phyloP scores from a whole-genome alignment of 129 eudicot genomes.

The Escallonia herrerae region DNA sequence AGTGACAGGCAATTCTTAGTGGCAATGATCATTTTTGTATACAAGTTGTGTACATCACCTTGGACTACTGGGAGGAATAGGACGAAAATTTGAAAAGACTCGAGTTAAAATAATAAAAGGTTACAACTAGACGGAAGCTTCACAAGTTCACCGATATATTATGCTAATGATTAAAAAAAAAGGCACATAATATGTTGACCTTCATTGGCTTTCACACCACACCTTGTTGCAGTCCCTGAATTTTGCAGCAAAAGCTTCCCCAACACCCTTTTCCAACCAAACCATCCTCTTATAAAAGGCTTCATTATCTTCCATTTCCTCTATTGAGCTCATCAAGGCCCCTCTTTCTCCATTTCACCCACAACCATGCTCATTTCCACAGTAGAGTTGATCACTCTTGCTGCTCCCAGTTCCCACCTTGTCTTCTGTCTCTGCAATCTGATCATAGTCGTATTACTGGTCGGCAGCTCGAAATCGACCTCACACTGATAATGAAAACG shows the following conservation, averaged over 20 bases:
- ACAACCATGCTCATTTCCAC: constrained; percentile 36
- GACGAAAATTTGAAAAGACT: background rate
- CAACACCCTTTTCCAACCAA: constrained; percentile 22
- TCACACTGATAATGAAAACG: constrained; percentile 9
- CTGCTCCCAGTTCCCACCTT: constrained; percentile 39
- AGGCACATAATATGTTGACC: constrained; percentile 9
- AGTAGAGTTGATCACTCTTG: constrained; percentile 44
- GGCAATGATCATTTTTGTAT: too few relatives aligned
- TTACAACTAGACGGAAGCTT: constrained; percentile 5
- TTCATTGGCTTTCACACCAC: constrained; percentile 47
- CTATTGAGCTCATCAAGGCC: background rate
- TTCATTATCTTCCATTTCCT: background rate
- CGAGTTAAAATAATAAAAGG: background rate
- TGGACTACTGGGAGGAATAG: too few relatives aligned
- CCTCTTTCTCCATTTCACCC: background rate
- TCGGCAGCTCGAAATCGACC: constrained; percentile 34
- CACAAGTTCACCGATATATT: background rate
- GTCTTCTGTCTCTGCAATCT: constrained; percentile 61
- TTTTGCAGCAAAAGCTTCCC: constrained; percentile 28
- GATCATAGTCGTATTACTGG: constrained; percentile 44
- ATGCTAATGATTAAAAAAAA: background rate
- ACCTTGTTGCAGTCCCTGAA: constrained; percentile 7
- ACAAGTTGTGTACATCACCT: too few relatives aligned
- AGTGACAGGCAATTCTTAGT: too few relatives aligned
- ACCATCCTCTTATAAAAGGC: constrained; percentile 14